These are phyloP conservation scores for Tetrapisispora fleetii DNA, from an alignment of 805 yeast genomes.

Conservation along the genomic window DNA sequence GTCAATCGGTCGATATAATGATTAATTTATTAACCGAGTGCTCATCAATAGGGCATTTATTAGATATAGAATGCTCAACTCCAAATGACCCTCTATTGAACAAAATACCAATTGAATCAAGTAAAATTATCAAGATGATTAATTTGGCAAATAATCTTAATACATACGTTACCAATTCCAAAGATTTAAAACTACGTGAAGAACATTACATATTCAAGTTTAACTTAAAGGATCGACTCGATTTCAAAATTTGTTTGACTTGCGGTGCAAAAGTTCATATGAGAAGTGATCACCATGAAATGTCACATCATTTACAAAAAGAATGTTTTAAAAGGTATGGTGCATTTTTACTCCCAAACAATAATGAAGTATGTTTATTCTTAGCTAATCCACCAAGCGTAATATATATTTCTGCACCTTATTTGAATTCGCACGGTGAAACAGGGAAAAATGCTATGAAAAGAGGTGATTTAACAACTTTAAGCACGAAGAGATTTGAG, in stretches of 20 bases:
- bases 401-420: slow-evolving; percentile 48
- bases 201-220: slow-evolving; percentile 23
- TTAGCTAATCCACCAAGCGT: slow-evolving; percentile 27
- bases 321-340: slow-evolving; percentile 29
- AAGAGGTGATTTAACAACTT: slow-evolving; percentile 45
- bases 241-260: slow-evolving; percentile 36
- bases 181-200: slow-evolving; percentile 20
- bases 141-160: slow-evolving; percentile 41
- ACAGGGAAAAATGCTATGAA: slow-evolving; percentile 46
- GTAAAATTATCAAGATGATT: slow-evolving; percentile 44
- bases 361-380: slow-evolving; percentile 26
- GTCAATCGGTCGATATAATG: slow-evolving; percentile 10
- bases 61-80: not conserved
- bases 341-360: slow-evolving; percentile 30
- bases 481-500: slow-evolving; percentile 44
- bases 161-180: slow-evolving; percentile 30
- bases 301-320: slow-evolving; percentile 21
- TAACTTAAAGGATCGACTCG: slow-evolving; percentile 29
- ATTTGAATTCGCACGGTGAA: slow-evolving; percentile 68
- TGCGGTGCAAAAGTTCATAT: slow-evolving; percentile 36
- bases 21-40: slow-evolving; percentile 10
- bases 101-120: slow-evolving; percentile 34
- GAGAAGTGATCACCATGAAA: slow-evolving; percentile 25
- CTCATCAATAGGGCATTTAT: slow-evolving; percentile 7
- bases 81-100: slow-evolving; percentile 6